A percentile compares a stretch with the other conserved stretches of the same genome.
phyloP scores from a whole-genome alignment of 495 filamentous ascomycete genomes.

The Rusavskia elegans region DNA sequence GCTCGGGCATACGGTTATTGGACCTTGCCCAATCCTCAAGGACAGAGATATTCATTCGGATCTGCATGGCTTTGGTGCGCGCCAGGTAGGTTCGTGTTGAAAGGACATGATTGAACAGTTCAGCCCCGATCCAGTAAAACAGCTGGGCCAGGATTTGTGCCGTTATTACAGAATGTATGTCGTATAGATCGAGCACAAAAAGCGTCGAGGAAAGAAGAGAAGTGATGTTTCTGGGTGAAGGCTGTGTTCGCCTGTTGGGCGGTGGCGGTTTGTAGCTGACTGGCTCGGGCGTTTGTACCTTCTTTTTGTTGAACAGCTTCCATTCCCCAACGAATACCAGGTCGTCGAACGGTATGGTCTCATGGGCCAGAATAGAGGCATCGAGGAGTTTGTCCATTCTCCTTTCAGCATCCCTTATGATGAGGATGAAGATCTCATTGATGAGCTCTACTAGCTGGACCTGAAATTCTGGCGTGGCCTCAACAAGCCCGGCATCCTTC shows the following conservation, averaged over 20 bases:
- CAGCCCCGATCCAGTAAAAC: conserved; percentile 90
- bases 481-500: conserved; percentile 72
- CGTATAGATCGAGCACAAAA: conserved; percentile 95
- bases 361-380: conserved; percentile 86
- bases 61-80: conserved; percentile 97
- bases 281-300: conserved; percentile 68
- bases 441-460: conserved; percentile 85
- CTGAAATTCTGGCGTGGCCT: conserved; percentile 79
- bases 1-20: conserved; percentile 89
- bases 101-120: conserved; percentile 97
- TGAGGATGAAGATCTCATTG: conserved; percentile 98
- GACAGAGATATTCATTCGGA: conserved; percentile 92
- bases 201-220: conserved; percentile 90
- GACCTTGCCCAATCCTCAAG: conserved; percentile 90
- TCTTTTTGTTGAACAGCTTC: conserved; percentile 91
- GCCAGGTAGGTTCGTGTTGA: conserved; percentile 88
- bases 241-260: conserved; percentile 81
- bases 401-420: conserved; percentile 93
- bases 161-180: conserved; percentile 94
- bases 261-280: conserved; percentile 87
- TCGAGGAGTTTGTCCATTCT: conserved; percentile 94
- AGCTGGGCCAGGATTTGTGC: conserved; percentile 86
- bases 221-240: conserved; percentile 90
- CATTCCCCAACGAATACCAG: conserved; percentile 95
- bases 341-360: conserved; percentile 96